phyloP scores from a whole-genome alignment of 345 rosid genomes.

The Viola odorata region DNA sequence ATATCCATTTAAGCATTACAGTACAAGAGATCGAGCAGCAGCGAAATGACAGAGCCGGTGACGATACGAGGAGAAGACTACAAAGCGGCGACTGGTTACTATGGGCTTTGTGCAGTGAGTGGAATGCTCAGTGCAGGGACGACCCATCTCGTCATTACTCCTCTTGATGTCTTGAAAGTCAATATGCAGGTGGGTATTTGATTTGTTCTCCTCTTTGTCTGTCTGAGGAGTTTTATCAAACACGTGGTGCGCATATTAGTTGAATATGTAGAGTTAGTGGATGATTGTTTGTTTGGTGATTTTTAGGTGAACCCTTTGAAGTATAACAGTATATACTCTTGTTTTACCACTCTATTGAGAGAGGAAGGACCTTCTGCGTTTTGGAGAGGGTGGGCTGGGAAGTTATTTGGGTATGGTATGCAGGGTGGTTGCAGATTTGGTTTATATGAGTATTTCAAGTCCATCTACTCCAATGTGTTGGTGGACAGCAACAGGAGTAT shows the following conservation, averaged over 20 bases:
- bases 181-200: conserved; percentile 51
- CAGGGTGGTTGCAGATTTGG: conserved; percentile 66
- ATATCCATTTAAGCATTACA: no score
- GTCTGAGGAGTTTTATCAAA: conserved; percentile 1
- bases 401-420: conserved; percentile 55
- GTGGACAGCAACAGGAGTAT: conserved; percentile 36
- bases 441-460: conserved; percentile 54
- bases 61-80: background rate
- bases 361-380: conserved; percentile 49
- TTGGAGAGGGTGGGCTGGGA: conserved; percentile 64
- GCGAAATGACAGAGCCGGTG: background rate
- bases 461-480: conserved; percentile 38
- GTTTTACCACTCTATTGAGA: conserved; percentile 41
- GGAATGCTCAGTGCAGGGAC: conserved; percentile 72
- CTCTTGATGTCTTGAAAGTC: conserved; percentile 68
- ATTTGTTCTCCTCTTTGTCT: background rate
- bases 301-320: conserved; percentile 50
- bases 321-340: conserved; percentile 38
- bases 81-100: conserved; percentile 26
- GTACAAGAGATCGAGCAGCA: no score
- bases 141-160: conserved; percentile 51
- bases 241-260: background rate
- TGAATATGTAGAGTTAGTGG: background rate
- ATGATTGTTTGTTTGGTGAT: background rate
- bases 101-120: conserved; percentile 43